phyloP scores from a whole-genome alignment of 140 eudicot species.

The Artemisia princeps region DNA sequence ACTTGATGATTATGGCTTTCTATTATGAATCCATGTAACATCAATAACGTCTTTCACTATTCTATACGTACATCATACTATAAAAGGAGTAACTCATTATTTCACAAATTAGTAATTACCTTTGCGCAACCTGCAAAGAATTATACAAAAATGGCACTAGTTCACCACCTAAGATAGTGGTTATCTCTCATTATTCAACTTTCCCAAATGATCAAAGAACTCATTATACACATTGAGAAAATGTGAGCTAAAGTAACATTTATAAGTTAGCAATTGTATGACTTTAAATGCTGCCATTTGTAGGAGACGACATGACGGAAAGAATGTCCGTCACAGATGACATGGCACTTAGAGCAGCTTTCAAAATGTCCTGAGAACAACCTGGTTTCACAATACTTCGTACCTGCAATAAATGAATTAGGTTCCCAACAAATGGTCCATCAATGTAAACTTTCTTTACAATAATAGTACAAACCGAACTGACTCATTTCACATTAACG shows the following conservation, averaged over 20 bases:
- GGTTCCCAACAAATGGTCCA: not conserved
- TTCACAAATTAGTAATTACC: not conserved
- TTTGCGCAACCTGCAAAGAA: constrained; percentile 32
- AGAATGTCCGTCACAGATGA: constrained; percentile 64
- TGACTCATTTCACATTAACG: not conserved
- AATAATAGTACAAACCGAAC: not conserved
- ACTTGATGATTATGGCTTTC: no score
- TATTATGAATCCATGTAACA: no score
- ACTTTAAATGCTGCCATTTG: constrained; percentile 29
- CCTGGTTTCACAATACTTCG: constrained; percentile 85
- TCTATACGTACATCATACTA: no score
- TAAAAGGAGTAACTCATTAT: no score
- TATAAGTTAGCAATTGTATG: not conserved
- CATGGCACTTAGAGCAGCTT: constrained; percentile 79
- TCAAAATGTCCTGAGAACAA: constrained; percentile 76
- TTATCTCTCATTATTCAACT: constrained; percentile 24
- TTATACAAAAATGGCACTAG: constrained; percentile 19
- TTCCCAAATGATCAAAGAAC: constrained; percentile 18
- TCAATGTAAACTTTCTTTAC: not conserved
- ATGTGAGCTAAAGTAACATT: not conserved
- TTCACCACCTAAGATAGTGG: constrained; percentile 7
- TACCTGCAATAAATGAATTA: constrained; percentile 36
- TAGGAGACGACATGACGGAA: constrained; percentile 59
- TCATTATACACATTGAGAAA: constrained; percentile 17
- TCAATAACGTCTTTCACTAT: no score